Conservation (phyloP, 441 rosid species). For the Flueggea neowawraea region DNA sequence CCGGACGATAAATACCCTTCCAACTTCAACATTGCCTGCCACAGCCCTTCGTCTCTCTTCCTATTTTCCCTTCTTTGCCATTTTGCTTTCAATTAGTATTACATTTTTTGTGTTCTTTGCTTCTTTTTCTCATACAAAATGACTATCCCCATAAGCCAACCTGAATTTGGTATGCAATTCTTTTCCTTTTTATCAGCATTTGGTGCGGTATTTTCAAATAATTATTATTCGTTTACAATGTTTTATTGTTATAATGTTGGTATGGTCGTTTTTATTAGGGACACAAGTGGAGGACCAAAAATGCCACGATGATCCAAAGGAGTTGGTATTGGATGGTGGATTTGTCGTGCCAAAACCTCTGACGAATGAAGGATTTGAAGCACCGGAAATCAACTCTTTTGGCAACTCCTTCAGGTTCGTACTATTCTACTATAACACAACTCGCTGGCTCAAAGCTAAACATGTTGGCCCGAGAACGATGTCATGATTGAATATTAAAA, state of each 20-base stretch:
- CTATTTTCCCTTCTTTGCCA: too few relatives aligned
- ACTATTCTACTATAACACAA: too few relatives aligned
- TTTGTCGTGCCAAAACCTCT: slow-evolving; percentile 16
- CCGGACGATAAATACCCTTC: slow-evolving; percentile 30
- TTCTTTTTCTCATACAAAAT: slow-evolving; percentile 16
- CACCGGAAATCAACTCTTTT: slow-evolving; percentile 24
- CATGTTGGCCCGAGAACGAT: too few relatives aligned
- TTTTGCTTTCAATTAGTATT: background rate
- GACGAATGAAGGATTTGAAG: slow-evolving; percentile 12
- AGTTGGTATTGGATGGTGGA: slow-evolving; percentile 41
- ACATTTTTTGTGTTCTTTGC: background rate
- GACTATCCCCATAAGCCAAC: slow-evolving; percentile 46
- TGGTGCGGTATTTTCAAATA: background rate
- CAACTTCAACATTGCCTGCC: background rate
- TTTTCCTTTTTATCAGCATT: background rate
- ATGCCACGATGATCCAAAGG: slow-evolving; percentile 15
- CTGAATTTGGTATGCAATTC: slow-evolving; percentile 23
- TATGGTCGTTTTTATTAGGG: slow-evolving; percentile 15
- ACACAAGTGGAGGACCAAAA: slow-evolving; percentile 23
- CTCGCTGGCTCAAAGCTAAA: too few relatives aligned
- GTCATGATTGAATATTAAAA: background rate
- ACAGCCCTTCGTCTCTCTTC: background rate
- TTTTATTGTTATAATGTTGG: background rate
- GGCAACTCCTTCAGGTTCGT: slow-evolving; percentile 31
- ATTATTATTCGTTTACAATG: background rate